Conservation (phyloP, 2,329 filamentous ascomycete species). For the Penicillium sumatraense region DNA sequence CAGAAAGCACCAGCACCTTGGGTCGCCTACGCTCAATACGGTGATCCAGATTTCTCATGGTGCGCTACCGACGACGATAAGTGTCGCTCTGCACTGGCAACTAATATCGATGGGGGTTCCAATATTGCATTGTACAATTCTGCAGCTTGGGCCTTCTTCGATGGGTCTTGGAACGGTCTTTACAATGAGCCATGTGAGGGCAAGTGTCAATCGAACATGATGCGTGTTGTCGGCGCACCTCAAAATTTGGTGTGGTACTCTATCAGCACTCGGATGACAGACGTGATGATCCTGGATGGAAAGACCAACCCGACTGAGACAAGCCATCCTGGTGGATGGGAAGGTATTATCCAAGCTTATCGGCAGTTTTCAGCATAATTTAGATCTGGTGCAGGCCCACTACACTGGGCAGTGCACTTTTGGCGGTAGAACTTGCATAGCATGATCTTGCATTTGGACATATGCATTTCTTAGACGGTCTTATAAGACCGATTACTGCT, state of each 20-base stretch:
- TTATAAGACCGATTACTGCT: not conserved
- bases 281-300: constrained; percentile 37
- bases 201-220: constrained; percentile 38
- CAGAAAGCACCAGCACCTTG: constrained; percentile 36
- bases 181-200: constrained; percentile 37
- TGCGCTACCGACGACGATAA: constrained; percentile 31
- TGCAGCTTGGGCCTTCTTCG: constrained; percentile 41
- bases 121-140: constrained; percentile 38
- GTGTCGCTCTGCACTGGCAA: constrained; percentile 35
- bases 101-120: constrained; percentile 36
- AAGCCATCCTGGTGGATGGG: constrained; percentile 38
- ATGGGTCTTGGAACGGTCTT: constrained; percentile 31
- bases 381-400: not conserved
- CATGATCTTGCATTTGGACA: not conserved
- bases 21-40: constrained; percentile 25
- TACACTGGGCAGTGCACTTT: not conserved
- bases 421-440: not conserved
- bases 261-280: constrained; percentile 33
- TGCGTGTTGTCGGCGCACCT: constrained; percentile 34
- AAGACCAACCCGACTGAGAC: constrained; percentile 28
- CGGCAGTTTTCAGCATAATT: constrained; percentile 18
- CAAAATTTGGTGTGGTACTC: constrained; percentile 38
- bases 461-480: constrained; percentile 3
- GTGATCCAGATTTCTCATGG: constrained; percentile 39
- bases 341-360: constrained; percentile 35